Evolutionary conservation across 352 stramenopile genomes (phyloP), one percentile per base, ranked within the genome.

Genomic region (Phytophthora sp.): DNA sequence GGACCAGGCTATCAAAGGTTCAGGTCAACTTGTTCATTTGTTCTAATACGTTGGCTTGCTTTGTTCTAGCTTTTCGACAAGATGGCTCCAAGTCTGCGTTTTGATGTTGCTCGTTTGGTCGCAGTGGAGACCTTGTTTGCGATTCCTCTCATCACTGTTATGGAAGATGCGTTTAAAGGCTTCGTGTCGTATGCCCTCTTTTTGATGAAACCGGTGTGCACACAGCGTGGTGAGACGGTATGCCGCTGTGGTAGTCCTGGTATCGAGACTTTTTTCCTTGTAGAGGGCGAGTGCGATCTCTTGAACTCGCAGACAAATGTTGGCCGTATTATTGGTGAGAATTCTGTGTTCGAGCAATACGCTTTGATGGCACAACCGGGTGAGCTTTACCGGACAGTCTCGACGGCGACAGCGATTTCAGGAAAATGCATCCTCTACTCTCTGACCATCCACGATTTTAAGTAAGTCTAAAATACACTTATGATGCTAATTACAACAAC

Each of bases 121-220:
- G 84, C 87, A 0, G 78, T 77, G 9, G 84, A 93, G 38, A 89
- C 74, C 31, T 73, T 95, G 21, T 90, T 94, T 44, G 73, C 79
- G 12, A 95, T 95, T 58, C 80, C 83, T 21, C 68, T 95, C 39
- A 90, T 95, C 42, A 93, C 87, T 1, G 79, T 91, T 10, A 94
- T 95, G 84, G 87, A 95, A 28, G 86, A 92, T 45, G 74, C 79
- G n/a, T 94, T 94, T 54, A 95, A 95, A 51, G 87, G 87, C 2
- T 95, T 95, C 39, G 87, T 95, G n/a, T 93, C 83, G 12, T 95
- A 94, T 39, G 84, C 84, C 11, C 72, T 95, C 11, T 95, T 95
- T 42, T 66, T 90, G 17, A 69, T 95, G 68, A 87, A 91, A 43
- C 87, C 87, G 3, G 58, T 94, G 45, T 92, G 69, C 44, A 88